Conservation (phyloP, 305 asterid genomes). For the Fraxinus albicans region DNA sequence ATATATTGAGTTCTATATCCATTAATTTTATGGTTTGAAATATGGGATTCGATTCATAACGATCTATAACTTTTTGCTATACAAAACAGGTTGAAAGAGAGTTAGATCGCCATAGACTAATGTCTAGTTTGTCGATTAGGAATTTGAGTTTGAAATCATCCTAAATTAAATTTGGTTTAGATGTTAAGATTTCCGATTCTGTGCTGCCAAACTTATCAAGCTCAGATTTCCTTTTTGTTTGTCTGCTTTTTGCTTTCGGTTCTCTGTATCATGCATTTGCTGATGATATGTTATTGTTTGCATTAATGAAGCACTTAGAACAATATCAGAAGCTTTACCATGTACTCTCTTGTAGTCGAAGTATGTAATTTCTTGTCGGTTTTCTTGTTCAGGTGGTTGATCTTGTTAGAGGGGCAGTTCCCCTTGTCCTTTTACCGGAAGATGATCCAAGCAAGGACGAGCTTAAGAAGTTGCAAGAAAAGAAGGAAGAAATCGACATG, state of each 20-base stretch:
- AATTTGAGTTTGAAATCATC: neutral
- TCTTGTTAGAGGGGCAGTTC: constrained; percentile 81
- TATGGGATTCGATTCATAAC: neutral
- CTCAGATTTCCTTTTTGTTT: neutral
- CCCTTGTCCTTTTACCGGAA: constrained; percentile 68
- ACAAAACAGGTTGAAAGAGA: neutral
- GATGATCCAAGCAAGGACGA: constrained; percentile 69
- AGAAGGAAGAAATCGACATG: constrained; percentile 67
- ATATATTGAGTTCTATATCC: neutral
- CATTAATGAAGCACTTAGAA: neutral
- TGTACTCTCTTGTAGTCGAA: neutral
- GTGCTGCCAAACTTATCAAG: neutral
- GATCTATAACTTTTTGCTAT: neutral
- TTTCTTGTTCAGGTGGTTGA: constrained; percentile 73
- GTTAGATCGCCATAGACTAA: neutral
- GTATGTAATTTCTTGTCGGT: neutral
- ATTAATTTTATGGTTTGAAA: neutral
- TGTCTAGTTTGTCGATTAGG: neutral
- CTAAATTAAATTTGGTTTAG: neutral
- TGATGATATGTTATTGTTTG: neutral
- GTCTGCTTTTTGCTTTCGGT: neutral
- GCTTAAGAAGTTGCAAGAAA: constrained; percentile 58
- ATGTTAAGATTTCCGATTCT: neutral
- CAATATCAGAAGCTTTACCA: neutral
- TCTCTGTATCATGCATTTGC: neutral